phyloP scores from a whole-genome alignment of 2,329 filamentous ascomycete species.

The Chrysosporium queenslandicum region DNA sequence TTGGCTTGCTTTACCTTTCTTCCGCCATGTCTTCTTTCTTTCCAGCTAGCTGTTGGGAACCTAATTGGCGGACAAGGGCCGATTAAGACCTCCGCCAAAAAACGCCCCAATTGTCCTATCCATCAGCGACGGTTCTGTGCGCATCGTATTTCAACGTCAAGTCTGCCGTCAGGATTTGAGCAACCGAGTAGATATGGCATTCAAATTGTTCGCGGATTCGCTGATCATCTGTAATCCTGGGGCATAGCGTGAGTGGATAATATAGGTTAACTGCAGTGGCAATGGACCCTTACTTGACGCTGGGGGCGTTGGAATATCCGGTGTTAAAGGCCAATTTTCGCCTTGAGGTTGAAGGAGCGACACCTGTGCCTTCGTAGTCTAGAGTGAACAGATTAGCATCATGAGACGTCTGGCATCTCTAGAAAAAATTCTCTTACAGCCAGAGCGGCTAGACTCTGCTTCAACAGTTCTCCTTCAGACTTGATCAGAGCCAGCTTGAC shows the following conservation, averaged over 20 bases:
- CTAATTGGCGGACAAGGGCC: no score
- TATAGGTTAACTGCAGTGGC: no score
- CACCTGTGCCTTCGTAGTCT: background rate
- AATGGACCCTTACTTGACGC: background rate
- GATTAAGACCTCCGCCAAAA: no score
- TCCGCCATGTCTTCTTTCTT: no score
- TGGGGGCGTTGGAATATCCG: background rate
- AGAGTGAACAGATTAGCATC: no score
- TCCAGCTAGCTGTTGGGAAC: no score
- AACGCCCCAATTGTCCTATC: no score
- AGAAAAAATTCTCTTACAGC: background rate
- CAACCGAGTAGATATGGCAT: background rate
- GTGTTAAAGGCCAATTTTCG: background rate
- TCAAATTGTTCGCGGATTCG: slow-evolving; percentile 3
- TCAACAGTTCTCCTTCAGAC: slow-evolving; percentile 1
- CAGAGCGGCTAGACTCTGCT: background rate
- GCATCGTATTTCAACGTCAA: no score
- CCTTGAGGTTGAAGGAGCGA: background rate
- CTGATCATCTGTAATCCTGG: slow-evolving; percentile 2
- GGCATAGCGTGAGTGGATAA: background rate
- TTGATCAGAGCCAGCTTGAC: slow-evolving; percentile 5
- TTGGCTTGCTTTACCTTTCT: no score
- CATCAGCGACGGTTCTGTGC: no score
- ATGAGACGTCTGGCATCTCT: no score
- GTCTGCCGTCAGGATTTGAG: background rate